Conservation (phyloP, 352 stramenopile species). For the Peronospora belbahrii region DNA sequence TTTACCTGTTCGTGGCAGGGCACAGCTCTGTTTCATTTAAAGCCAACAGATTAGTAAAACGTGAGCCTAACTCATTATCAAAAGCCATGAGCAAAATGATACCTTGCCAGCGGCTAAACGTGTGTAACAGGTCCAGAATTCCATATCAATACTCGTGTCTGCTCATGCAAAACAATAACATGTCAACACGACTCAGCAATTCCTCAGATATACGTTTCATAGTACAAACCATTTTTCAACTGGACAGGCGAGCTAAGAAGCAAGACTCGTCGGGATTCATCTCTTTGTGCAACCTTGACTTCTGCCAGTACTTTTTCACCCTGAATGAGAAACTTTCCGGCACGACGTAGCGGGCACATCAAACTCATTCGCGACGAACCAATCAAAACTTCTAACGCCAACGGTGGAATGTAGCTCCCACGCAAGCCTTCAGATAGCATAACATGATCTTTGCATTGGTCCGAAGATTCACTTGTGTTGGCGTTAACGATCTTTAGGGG, state of each 20-base stretch:
- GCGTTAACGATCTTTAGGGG: conserved; percentile 70
- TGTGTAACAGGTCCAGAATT: conserved; percentile 68
- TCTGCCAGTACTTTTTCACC: conserved; percentile 78
- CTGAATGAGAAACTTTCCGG: conserved; percentile 85
- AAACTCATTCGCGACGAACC: conserved; percentile 60
- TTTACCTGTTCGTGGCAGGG: conserved; percentile 32
- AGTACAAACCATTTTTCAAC: conserved; percentile 73
- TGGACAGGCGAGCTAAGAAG: conserved; percentile 82
- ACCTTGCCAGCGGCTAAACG: conserved; percentile 44
- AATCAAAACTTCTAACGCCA: conserved; percentile 82
- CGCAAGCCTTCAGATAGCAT: conserved; percentile 71
- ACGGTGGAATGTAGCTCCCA: conserved; percentile 72
- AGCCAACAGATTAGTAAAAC: neutral
- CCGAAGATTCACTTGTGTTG: conserved; percentile 27
- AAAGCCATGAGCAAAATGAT: neutral
- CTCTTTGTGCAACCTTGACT: conserved; percentile 83
- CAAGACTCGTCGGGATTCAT: conserved; percentile 77
- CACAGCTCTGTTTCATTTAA: conserved; percentile 28
- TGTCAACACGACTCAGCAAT: conserved; percentile 2
- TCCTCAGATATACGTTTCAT: neutral
- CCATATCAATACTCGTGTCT: conserved; percentile 78
- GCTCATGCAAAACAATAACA: conserved; percentile 1
- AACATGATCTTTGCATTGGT: conserved; percentile 48
- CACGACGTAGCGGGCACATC: conserved; percentile 72
- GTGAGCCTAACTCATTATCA: neutral